Evolutionary conservation across 495 filamentous ascomycete genomes (phyloP).

Genomic region (Penicillium angulare): DNA sequence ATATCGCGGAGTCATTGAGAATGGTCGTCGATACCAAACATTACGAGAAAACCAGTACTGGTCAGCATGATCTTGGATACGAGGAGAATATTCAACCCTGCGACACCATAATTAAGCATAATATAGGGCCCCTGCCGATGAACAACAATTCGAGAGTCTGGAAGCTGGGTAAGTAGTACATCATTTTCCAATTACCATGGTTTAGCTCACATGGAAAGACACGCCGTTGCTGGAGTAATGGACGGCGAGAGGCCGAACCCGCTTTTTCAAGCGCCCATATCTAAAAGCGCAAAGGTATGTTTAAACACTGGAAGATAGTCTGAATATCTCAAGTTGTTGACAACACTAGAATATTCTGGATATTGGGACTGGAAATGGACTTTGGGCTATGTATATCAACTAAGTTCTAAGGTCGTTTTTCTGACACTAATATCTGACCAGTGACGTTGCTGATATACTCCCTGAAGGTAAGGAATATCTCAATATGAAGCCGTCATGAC

Average conservation of each 20-base stretch:
- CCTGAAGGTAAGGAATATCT: background rate
- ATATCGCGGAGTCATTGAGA: conserved; percentile 7
- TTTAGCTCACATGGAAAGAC: background rate
- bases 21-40: conserved; percentile 4
- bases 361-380: conserved; percentile 9
- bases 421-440: background rate
- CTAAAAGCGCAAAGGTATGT: background rate
- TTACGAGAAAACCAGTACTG: conserved; percentile 1
- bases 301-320: background rate
- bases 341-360: conserved; percentile 2
- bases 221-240: background rate
- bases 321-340: too few relatives aligned
- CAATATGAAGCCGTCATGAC: background rate
- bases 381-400: conserved; percentile 3
- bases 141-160: conserved; percentile 11
- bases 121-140: conserved; percentile 5
- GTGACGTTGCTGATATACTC: conserved; percentile 7
- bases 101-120: background rate
- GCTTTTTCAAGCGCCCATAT: conserved; percentile 5
- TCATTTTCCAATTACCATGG: background rate
- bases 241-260: conserved; percentile 1
- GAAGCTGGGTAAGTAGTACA: conserved; percentile 1
- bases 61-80: background rate
- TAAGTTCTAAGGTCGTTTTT: background rate
- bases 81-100: background rate